phyloP scores from a whole-genome alignment of 2,329 filamentous ascomycete genomes.

The Neonectria punicea region DNA sequence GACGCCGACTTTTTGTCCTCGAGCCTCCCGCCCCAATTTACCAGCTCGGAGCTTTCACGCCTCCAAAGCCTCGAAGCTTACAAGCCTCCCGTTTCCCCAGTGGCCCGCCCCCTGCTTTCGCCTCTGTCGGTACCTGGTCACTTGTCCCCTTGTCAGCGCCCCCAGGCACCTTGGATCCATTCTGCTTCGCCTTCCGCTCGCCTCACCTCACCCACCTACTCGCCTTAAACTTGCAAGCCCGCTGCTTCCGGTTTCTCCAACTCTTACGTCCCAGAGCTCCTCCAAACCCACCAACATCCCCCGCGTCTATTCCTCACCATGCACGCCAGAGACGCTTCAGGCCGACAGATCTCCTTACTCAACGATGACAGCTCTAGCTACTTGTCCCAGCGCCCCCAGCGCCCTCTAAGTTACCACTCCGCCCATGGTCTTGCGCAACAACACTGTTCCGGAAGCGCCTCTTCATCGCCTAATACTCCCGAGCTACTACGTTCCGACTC shows the following conservation, averaged over 20 bases:
- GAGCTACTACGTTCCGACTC: constrained; percentile 70
- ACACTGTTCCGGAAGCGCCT: constrained; percentile 52
- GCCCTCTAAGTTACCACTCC: constrained; percentile 48
- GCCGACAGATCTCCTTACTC: constrained; percentile 68
- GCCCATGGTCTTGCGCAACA: constrained; percentile 47
- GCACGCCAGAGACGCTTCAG: constrained; percentile 66
- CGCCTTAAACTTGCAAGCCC: constrained; percentile 14
- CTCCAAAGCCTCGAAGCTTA: background rate
- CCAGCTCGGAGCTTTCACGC: constrained; percentile 12
- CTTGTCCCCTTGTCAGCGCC: constrained; percentile 14
- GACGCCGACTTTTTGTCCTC: background rate
- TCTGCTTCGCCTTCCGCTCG: constrained; percentile 16
- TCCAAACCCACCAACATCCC: constrained; percentile 5
- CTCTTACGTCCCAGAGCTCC: constrained; percentile 3
- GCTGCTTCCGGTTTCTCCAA: constrained; percentile 20
- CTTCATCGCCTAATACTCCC: constrained; percentile 63
- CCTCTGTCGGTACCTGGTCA: constrained; percentile 15
- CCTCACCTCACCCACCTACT: constrained; percentile 18
- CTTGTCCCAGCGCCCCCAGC: constrained; percentile 37
- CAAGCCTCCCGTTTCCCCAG: constrained; percentile 14
- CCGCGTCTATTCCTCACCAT: constrained; percentile 48
- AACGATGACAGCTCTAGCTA: constrained; percentile 59
- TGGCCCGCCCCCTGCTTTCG: constrained; percentile 15
- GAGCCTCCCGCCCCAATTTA: constrained; percentile 13
- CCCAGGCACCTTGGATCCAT: constrained; percentile 10